Percentiles rank a stretch among this genome's conserved stretches.
phyloP scores from a whole-genome alignment of 352 stramenopile genomes.

The Phytophthora nicotianae region DNA sequence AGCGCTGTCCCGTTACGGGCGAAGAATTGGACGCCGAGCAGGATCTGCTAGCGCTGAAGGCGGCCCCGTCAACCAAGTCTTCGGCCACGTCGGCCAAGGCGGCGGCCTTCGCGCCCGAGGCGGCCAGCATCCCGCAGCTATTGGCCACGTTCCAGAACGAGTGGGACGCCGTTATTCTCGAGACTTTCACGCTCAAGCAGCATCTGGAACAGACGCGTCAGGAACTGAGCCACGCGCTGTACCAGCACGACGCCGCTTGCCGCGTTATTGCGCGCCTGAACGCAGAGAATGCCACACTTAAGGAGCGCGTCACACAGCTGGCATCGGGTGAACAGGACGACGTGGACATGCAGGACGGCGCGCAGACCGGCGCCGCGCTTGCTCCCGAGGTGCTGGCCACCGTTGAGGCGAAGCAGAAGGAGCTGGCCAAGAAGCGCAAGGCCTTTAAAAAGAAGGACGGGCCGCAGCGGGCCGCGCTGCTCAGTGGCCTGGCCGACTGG shows the following conservation, averaged over 20 bases:
- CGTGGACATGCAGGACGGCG: conserved; percentile 47
- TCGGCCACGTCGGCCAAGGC: conserved; percentile 6
- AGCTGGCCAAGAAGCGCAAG: conserved; percentile 72
- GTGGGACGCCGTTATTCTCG: conserved; percentile 94
- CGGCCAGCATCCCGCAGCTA: conserved; percentile 68
- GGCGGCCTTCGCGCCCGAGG: conserved; percentile 43
- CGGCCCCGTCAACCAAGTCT: conserved; percentile 21
- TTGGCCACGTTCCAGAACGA: conserved; percentile 89
- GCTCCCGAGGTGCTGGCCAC: conserved; percentile 49
- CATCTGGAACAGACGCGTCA: conserved; percentile 94
- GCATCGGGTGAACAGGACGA: conserved; percentile 40
- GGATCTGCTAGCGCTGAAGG: conserved; percentile 75
- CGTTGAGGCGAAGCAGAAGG: conserved; percentile 75
- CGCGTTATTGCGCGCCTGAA: conserved; percentile 94
- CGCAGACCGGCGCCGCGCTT: conserved; percentile 22
- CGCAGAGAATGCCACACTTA: conserved; percentile 69
- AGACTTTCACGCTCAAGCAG: conserved; percentile 95
- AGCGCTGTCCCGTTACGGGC: conserved; percentile 74
- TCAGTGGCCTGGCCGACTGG: conserved; percentile 41
- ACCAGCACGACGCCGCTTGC: conserved; percentile 97
- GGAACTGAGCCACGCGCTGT: conserved; percentile 94
- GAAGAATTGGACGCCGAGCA: conserved; percentile 57
- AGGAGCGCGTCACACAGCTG: conserved; percentile 35
- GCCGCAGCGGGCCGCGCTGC: conserved; percentile 45
- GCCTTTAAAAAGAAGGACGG: conserved; percentile 78